Evolutionary conservation across 805 yeast species (phyloP).

Genomic region (Metschnikowia cerradonensis): DNA sequence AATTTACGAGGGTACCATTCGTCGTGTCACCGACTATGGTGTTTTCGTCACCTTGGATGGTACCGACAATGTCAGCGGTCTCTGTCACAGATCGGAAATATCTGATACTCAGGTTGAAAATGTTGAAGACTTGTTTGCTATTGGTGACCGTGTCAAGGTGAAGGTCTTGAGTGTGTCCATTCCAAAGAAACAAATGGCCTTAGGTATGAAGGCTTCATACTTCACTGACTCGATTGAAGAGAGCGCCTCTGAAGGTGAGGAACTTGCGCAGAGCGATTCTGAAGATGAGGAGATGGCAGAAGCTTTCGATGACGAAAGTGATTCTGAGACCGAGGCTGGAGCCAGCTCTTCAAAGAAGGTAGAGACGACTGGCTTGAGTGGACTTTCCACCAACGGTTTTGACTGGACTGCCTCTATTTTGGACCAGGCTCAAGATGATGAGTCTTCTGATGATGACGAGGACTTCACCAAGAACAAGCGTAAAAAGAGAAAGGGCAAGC

Average conservation of each 20-base stretch:
- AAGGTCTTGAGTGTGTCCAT: slow-evolving; percentile 61
- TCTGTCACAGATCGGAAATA: slow-evolving; percentile 82
- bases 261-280: slow-evolving; percentile 8
- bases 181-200: slow-evolving; percentile 69
- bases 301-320: slow-evolving; percentile 27
- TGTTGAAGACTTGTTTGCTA: slow-evolving; percentile 64
- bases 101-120: slow-evolving; percentile 65
- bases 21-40: slow-evolving; percentile 80
- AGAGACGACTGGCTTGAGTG: neutral
- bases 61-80: slow-evolving; percentile 71
- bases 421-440: slow-evolving; percentile 68
- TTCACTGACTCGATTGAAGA: slow-evolving; percentile 45
- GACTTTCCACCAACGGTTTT: slow-evolving; percentile 68
- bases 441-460: slow-evolving; percentile 51
- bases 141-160: slow-evolving; percentile 89
- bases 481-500: slow-evolving; percentile 46
- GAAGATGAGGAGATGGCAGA: slow-evolving; percentile 33
- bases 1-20: slow-evolving; percentile 71
- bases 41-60: slow-evolving; percentile 81
- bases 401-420: slow-evolving; percentile 94
- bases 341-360: slow-evolving; percentile 15
- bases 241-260: slow-evolving; percentile 18
- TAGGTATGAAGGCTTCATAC: slow-evolving; percentile 94
- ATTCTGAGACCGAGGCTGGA: slow-evolving; percentile 26
- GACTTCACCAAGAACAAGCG: slow-evolving; percentile 50